Evolutionary conservation across 495 filamentous ascomycete genomes (phyloP).

Genomic region (Rusavskia elegans): DNA sequence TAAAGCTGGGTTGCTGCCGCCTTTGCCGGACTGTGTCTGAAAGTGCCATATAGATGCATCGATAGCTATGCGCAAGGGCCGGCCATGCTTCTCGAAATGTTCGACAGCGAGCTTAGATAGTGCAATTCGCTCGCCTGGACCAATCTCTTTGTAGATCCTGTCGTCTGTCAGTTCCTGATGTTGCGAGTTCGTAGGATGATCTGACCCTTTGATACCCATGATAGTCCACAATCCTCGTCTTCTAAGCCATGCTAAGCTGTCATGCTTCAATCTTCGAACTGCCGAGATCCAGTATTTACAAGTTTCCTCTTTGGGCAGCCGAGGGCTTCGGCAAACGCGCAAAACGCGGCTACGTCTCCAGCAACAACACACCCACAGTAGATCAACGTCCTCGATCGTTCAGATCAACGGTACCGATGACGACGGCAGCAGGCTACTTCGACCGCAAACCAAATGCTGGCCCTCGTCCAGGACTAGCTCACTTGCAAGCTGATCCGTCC

Average conservation of each 20-base stretch:
- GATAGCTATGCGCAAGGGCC: conserved; percentile 75
- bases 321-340: not conserved
- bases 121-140: conserved; percentile 60
- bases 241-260: no score
- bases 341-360: not conserved
- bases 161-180: conserved; percentile 10
- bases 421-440: conserved; percentile 7
- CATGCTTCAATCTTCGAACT: no score
- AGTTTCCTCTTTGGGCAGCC: not conserved
- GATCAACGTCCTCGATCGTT: not conserved
- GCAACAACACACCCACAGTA: not conserved
- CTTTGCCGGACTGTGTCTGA: conserved; percentile 71
- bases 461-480: conserved; percentile 11
- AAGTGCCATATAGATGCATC: conserved; percentile 98
- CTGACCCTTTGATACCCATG: conserved; percentile 50
- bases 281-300: not conserved
- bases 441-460: conserved; percentile 16
- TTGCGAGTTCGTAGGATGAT: not conserved
- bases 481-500: conserved; percentile 14
- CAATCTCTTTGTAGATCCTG: conserved; percentile 83
- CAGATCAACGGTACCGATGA: not conserved
- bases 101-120: conserved; percentile 69
- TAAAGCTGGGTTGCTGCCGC: conserved; percentile 79
- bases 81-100: conserved; percentile 49
- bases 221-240: no score